These are phyloP conservation scores for Knoxia roxburghii DNA, from an alignment of 257 asterid species.

Conservation along the genomic window DNA sequence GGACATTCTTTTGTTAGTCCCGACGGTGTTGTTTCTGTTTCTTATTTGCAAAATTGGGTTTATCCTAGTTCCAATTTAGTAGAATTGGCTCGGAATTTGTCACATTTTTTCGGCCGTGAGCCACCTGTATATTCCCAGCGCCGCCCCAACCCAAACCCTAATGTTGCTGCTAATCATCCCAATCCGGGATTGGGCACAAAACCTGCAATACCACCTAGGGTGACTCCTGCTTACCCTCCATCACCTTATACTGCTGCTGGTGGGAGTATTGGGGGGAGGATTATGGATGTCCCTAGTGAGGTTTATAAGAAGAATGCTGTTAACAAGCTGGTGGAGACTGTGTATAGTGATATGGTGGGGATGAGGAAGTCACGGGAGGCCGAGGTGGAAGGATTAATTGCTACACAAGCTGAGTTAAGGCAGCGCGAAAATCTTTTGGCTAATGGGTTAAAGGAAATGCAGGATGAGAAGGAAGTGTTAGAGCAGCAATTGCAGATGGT, in stretches of 20 bases:
- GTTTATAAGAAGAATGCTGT: constrained; percentile 55
- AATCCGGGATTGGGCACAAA: constrained; percentile 25
- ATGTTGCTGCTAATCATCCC: constrained; percentile 8
- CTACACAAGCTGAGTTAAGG: constrained; percentile 53
- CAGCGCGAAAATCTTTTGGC: constrained; percentile 57
- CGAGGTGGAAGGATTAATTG: constrained; percentile 73
- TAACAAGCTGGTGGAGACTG: constrained; percentile 50
- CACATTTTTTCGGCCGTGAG: constrained; percentile 65
- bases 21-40: constrained; percentile 74
- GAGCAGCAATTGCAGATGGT: constrained; percentile 90
- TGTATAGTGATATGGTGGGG: constrained; percentile 53
- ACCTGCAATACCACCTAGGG: constrained; percentile 72
- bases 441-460: constrained; percentile 75
- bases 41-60: constrained; percentile 68
- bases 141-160: constrained; percentile 36
- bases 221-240: constrained; percentile 35
- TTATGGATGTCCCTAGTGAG: constrained; percentile 61
- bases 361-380: constrained; percentile 59
- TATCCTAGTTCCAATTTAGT: constrained; percentile 78
- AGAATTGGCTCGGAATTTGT: constrained; percentile 59
- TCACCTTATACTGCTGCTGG: constrained; percentile 51
- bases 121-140: constrained; percentile 83
- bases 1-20: constrained; percentile 80
- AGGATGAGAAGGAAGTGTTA: constrained; percentile 78
- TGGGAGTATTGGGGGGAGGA: constrained; percentile 30